phyloP scores from a whole-genome alignment of 108 stramenopile species.

The Mayamaea pseudoterrestris region DNA sequence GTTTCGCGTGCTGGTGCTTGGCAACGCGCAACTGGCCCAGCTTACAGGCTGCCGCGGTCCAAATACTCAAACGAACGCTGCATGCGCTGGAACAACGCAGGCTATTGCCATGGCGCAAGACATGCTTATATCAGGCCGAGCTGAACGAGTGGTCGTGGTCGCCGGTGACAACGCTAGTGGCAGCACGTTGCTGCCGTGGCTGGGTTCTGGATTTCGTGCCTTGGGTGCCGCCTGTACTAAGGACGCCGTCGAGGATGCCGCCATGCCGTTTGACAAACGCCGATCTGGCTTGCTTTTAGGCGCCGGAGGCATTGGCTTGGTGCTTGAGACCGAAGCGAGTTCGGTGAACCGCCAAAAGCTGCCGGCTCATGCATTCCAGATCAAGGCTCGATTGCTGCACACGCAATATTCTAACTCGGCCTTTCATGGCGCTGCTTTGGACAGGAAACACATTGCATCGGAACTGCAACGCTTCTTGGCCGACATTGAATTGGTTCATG shows the following conservation, averaged over 20 bases:
- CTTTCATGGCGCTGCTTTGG: conserved; percentile 92
- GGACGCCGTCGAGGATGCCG: conserved; percentile 65
- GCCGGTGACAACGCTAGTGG: conserved; percentile 91
- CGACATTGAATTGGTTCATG: conserved; percentile 79
- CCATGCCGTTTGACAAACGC: conserved; percentile 86
- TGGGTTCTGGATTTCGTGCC: conserved; percentile 89
- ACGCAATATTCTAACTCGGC: conserved; percentile 93
- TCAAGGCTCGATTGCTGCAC: conserved; percentile 76
- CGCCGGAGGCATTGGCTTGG: conserved; percentile 89
- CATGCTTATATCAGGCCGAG: conserved; percentile 85
- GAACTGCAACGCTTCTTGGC: conserved; percentile 83
- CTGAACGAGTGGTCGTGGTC: conserved; percentile 89
- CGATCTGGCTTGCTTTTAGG: conserved; percentile 92
- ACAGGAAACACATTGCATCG: conserved; percentile 83
- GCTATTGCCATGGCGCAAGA: conserved; percentile 95
- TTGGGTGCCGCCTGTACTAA: conserved; percentile 87
- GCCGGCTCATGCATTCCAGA: conserved; percentile 33
- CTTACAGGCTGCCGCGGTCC: conserved; percentile 90
- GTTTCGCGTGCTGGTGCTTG: conserved; percentile 90
- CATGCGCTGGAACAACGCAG: conserved; percentile 93
- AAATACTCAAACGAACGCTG: conserved; percentile 95
- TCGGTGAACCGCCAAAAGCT: conserved; percentile 40
- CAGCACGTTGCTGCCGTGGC: conserved; percentile 85
- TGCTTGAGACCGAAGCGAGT: conserved; percentile 79
- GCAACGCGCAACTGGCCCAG: conserved; percentile 94